These are phyloP conservation scores for Moesziomyces sp. DNA, from an alignment of 1,284 basidiomycete species.

Conservation along the genomic window DNA sequence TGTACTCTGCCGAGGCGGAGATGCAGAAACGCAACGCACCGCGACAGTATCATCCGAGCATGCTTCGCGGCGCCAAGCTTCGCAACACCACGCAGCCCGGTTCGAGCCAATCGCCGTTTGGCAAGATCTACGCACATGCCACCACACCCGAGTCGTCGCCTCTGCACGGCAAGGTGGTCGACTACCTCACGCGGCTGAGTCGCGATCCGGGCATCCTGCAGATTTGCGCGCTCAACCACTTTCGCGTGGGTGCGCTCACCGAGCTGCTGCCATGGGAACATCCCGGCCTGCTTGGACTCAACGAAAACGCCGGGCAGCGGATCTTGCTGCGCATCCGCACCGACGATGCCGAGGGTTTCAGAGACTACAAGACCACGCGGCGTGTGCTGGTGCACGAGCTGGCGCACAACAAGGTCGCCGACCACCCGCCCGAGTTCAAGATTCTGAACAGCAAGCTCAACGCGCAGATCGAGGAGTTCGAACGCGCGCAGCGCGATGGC, in stretches of 20 bases:
- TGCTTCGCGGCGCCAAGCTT: constrained; percentile 47
- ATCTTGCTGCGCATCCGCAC: constrained; percentile 61
- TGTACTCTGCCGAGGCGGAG: constrained; percentile 27
- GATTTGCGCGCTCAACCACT: constrained; percentile 55
- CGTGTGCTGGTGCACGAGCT: constrained; percentile 62
- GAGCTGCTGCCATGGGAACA: constrained; percentile 62
- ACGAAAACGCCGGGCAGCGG: constrained; percentile 59
- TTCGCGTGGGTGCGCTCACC: constrained; percentile 52
- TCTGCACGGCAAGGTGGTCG: constrained; percentile 34
- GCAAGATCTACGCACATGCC: constrained; percentile 42
- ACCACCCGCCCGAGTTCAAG: constrained; percentile 64
- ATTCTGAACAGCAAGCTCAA: constrained; percentile 61
- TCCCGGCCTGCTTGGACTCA: constrained; percentile 58
- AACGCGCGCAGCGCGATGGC: constrained; percentile 26
- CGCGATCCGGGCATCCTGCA: constrained; percentile 57
- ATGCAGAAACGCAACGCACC: constrained; percentile 45
- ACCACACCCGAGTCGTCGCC: constrained; percentile 23
- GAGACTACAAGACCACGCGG: constrained; percentile 61
- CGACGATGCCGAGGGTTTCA: constrained; percentile 56
- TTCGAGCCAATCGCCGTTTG: constrained; percentile 41
- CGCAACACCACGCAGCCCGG: constrained; percentile 33
- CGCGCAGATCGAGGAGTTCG: constrained; percentile 56
- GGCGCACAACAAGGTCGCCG: constrained; percentile 58
- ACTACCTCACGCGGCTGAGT: constrained; percentile 48
- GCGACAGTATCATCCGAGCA: constrained; percentile 56